A percentile compares a stretch with the other conserved stretches of the same genome.
phyloP scores from a whole-genome alignment of 2,329 filamentous ascomycete genomes.

The Botrytis paeoniae region DNA sequence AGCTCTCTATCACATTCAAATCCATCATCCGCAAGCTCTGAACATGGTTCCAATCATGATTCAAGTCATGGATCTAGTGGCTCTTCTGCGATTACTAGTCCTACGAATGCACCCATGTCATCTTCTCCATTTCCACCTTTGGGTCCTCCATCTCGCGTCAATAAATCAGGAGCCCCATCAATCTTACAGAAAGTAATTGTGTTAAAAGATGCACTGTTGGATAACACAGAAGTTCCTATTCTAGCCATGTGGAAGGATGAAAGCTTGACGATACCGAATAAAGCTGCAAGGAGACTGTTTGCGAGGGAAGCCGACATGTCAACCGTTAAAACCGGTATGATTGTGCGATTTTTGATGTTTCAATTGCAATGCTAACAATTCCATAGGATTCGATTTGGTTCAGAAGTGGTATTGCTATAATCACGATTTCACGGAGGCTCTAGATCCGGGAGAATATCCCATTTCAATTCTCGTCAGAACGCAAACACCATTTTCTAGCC shows the following conservation, averaged over 20 bases:
- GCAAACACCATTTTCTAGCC: constrained; percentile 55
- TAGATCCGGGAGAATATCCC: constrained; percentile 61
- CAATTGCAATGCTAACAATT: not conserved
- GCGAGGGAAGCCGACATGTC: constrained; percentile 42
- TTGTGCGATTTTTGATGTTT: not conserved
- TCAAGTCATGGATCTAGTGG: constrained; percentile 29
- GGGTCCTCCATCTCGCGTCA: constrained; percentile 58
- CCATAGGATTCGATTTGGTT: constrained; percentile 50
- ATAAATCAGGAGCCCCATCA: constrained; percentile 57
- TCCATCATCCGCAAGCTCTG: constrained; percentile 33
- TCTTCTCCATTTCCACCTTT: constrained; percentile 63
- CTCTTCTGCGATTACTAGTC: constrained; percentile 47
- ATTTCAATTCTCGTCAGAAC: constrained; percentile 62
- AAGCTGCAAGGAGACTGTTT: constrained; percentile 50
- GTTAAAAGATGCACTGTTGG: constrained; percentile 74
- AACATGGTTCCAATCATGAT: constrained; percentile 28
- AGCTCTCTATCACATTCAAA: constrained; percentile 27
- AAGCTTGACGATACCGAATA: constrained; percentile 70
- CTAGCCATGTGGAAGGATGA: constrained; percentile 80
- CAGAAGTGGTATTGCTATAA: constrained; percentile 60
- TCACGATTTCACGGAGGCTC: constrained; percentile 59
- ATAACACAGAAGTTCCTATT: constrained; percentile 71
- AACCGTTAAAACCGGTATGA: constrained; percentile 42
- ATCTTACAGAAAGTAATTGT: constrained; percentile 69
- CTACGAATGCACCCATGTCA: constrained; percentile 51